Evolutionary conservation across 2,329 filamentous ascomycete genomes (phyloP), one percentile per base, ranked within the genome.

Genomic region (Aspergillus terreus): DNA sequence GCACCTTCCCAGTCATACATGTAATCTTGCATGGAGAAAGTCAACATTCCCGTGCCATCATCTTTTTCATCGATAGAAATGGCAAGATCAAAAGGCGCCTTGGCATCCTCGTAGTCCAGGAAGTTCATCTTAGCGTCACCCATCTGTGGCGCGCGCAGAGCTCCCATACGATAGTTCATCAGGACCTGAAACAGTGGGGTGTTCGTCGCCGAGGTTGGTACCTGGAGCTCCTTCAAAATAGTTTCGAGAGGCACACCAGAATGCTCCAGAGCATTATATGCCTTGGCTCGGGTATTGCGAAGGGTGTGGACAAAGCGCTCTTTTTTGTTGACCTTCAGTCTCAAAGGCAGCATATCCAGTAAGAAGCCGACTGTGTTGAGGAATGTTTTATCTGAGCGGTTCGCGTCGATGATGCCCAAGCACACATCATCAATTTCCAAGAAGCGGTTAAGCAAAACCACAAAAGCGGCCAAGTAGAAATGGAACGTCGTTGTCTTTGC

Each of bases 301-400:
- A 65, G 56, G 1, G 57, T 50, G 17, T 62, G 51, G 23, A 58
- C 55, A 4, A 77, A 51, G 2, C 58, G 55, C 4, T 72, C 63
- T 0, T 50, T 58, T 10, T 68, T 53, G 15, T 41, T 21, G 6
- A 19, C 44, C 47, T 12, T 27, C 43, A 32, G 21, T 2, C 57
- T 27, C 52, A 80, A 73, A 1, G 67, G 65, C 1, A 82, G 62
- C 0, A 81, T 58, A 51, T 82, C 81, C 4, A 81, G 53, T 42
- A 76, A 76, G 43, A 72, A 62, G 3, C 80, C 80, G 1, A 81
- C 58, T 4, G 62, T 78, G 1, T 58, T 50, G 9, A 62, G 51
- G 2, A 67, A 49, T 1, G 65, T 52, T 0, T 50, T 58, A 2
- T 73, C 58, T 46, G 71, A 73, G 1, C 74, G 74, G 57, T 81